phyloP scores from a whole-genome alignment of 257 asterid genomes.

The Avicennia marina region DNA sequence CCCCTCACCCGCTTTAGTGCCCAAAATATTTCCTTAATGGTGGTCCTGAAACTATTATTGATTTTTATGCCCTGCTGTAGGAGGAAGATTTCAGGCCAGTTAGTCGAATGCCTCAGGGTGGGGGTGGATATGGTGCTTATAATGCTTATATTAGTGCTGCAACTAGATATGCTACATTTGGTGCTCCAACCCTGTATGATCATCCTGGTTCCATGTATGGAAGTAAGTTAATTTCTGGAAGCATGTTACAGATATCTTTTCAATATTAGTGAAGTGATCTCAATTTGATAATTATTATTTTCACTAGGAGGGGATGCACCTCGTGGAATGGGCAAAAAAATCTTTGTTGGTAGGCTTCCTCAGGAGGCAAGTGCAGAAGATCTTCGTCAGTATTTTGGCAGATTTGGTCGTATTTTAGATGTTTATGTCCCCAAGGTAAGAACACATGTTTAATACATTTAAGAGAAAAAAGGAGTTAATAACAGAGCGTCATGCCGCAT shows the following conservation, averaged over 20 bases:
- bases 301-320: slow-evolving; percentile 54
- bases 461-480: not conserved
- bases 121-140: slow-evolving; percentile 95
- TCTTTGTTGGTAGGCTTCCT: slow-evolving; percentile 97
- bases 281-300: slow-evolving; percentile 16
- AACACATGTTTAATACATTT: slow-evolving; percentile 7
- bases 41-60: not conserved
- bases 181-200: slow-evolving; percentile 95
- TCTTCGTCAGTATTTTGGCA: slow-evolving; percentile 91
- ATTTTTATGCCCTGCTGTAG: slow-evolving; percentile 25
- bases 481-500: slow-evolving; percentile 15
- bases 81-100: slow-evolving; percentile 83
- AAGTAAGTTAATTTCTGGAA: slow-evolving; percentile 50
- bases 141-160: slow-evolving; percentile 89
- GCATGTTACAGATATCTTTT: not conserved
- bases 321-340: slow-evolving; percentile 93
- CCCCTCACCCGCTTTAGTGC: too few species aligned
- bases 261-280: not conserved
- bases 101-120: slow-evolving; percentile 61
- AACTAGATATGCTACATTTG: slow-evolving; percentile 95
- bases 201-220: slow-evolving; percentile 71
- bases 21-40: too few species aligned
- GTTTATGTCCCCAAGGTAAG: slow-evolving; percentile 95
- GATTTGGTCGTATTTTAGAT: slow-evolving; percentile 93
- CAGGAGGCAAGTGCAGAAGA: slow-evolving; percentile 95